Conservation (phyloP, 1,284 basidiomycete genomes). For the Moesziomyces parantarcticus region DNA sequence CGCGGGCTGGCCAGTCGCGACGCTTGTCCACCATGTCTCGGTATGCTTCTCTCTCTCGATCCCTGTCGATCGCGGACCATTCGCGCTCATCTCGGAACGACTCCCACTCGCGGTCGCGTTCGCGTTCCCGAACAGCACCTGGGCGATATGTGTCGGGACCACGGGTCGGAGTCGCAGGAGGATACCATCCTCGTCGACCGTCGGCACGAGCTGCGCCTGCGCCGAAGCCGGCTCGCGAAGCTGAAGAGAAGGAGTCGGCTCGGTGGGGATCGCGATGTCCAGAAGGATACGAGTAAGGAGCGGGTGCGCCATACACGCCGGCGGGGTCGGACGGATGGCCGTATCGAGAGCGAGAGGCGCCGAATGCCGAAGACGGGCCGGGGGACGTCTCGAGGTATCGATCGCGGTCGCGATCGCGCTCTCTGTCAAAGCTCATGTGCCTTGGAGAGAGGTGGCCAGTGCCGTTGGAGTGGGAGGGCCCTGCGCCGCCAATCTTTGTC, state of each 20-base stretch:
- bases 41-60: constrained; percentile 34
- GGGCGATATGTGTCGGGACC: constrained; percentile 42
- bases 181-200: constrained; percentile 29
- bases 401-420: constrained; percentile 29
- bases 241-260: constrained; percentile 19
- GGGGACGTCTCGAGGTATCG: constrained; percentile 40
- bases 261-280: constrained; percentile 28
- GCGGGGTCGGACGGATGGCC: constrained; percentile 26
- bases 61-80: constrained; percentile 26
- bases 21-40: constrained; percentile 28
- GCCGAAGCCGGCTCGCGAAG: constrained; percentile 22
- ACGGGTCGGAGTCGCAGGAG: constrained; percentile 18
- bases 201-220: constrained; percentile 19
- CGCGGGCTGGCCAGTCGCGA: constrained; percentile 23
- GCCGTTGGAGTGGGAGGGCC: constrained; percentile 14
- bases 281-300: constrained; percentile 32
- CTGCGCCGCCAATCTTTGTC: constrained; percentile 11
- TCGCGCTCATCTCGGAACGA: constrained; percentile 41
- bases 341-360: constrained; percentile 23
- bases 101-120: constrained; percentile 43
- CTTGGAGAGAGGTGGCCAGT: constrained; percentile 31
- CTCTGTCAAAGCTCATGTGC: constrained; percentile 25
- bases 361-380: constrained; percentile 32
- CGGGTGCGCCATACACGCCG: constrained; percentile 16
- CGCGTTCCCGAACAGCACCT: constrained; percentile 33